Percentiles rank a stretch among this genome's conserved stretches.
These are phyloP conservation scores for Phytophthora litchii DNA, from an alignment of 352 stramenopile species.

Conservation along the genomic window DNA sequence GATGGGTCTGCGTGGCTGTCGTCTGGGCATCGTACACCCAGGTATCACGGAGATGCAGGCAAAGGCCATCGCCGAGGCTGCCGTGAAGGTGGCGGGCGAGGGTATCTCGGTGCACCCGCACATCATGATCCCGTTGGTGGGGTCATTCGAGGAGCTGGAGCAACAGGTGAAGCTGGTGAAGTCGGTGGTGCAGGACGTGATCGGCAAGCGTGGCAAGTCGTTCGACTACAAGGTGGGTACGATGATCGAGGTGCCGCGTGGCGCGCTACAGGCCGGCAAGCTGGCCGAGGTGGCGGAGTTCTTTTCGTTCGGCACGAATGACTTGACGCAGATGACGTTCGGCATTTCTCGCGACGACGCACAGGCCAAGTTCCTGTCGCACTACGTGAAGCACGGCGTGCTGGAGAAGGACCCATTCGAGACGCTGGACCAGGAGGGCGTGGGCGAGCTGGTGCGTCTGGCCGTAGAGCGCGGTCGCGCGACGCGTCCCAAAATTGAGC, in stretches of 20 bases:
- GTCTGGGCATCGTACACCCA: conserved; percentile 34
- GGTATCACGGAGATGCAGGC: conserved; percentile 36
- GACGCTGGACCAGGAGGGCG: conserved; percentile 34
- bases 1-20: conserved; percentile 34
- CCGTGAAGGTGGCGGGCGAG: too few species aligned
- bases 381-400: conserved; percentile 30
- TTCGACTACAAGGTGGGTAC: conserved; percentile 36
- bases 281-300: conserved; percentile 34
- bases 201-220: conserved; percentile 26
- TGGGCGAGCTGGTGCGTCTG: conserved; percentile 30
- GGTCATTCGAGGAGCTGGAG: conserved; percentile 31
- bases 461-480: conserved; percentile 23
- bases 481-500: conserved; percentile 21
- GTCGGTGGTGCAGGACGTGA: conserved; percentile 27
- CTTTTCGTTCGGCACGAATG: conserved; percentile 35
- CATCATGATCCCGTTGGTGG: conserved; percentile 12
- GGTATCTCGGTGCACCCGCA: conserved; percentile 17
- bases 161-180: conserved; percentile 19
- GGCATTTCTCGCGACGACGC: conserved; percentile 30
- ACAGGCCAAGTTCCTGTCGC: conserved; percentile 36
- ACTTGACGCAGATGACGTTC: conserved; percentile 36
- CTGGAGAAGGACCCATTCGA: conserved; percentile 38
- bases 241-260: conserved; percentile 33
- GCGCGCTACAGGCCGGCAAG: conserved; percentile 28
- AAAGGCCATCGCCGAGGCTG: conserved; percentile 29